These are phyloP conservation scores for Euphrasia confusa DNA, from an alignment of 257 asterid species.

Conservation along the genomic window DNA sequence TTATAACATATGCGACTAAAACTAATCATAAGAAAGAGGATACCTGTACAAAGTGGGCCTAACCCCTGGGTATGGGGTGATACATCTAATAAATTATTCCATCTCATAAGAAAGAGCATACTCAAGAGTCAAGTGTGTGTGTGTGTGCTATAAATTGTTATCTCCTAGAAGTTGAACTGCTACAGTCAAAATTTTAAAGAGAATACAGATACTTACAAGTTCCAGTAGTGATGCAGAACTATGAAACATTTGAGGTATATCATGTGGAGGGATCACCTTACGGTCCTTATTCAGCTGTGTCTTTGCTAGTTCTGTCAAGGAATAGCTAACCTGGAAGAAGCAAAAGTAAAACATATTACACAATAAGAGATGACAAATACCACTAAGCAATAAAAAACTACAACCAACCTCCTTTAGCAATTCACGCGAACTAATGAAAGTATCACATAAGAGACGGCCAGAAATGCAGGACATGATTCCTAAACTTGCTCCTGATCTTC, in stretches of 20 bases:
- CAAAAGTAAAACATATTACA: slow-evolving; percentile 24
- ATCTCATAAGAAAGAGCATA: too few species aligned
- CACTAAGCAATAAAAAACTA: slow-evolving; percentile 17
- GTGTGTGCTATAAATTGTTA: not conserved
- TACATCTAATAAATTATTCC: too few species aligned
- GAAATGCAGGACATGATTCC: slow-evolving; percentile 92
- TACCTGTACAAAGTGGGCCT: too few species aligned
- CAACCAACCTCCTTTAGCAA: slow-evolving; percentile 77
- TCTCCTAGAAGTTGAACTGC: slow-evolving; percentile 14
- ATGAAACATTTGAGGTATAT: slow-evolving; percentile 76
- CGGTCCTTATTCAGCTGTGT: slow-evolving; percentile 79
- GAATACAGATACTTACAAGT: slow-evolving; percentile 57
- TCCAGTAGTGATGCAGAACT: slow-evolving; percentile 64
- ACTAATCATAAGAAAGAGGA: not conserved
- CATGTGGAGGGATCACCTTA: slow-evolving; percentile 77
- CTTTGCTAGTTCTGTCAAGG: slow-evolving; percentile 83
- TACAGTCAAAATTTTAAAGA: slow-evolving; percentile 20
- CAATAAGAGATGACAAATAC: slow-evolving; percentile 23
- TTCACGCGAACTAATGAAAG: slow-evolving; percentile 80
- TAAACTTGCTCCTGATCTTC: slow-evolving; percentile 84
- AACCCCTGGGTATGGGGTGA: too few species aligned
- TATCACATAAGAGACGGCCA: slow-evolving; percentile 96
- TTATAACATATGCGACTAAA: not conserved
- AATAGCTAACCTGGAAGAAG: slow-evolving; percentile 80
- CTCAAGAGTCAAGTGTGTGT: too few species aligned